Percentiles rank a stretch among this genome's conserved stretches.
Evolutionary conservation across 1,284 basidiomycete species (phyloP).

Genomic region (Caloboletus firmus): DNA sequence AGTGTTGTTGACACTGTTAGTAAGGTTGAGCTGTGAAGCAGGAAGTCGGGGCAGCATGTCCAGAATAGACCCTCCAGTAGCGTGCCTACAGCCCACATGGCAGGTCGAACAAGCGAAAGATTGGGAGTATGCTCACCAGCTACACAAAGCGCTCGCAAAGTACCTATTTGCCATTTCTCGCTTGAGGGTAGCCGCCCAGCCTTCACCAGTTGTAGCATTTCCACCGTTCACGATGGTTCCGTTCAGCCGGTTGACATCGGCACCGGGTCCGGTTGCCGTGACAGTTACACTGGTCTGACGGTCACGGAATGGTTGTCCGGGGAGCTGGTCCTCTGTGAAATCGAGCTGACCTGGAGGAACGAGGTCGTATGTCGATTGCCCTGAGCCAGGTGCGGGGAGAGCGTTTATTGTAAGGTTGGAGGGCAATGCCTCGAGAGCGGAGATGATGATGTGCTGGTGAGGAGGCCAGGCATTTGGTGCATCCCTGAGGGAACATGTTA

Average conservation of each 20-base stretch:
- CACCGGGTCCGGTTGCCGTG: constrained; percentile 48
- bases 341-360: constrained; percentile 77
- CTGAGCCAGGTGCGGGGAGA: constrained; percentile 48
- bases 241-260: constrained; percentile 59
- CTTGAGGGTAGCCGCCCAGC: constrained; percentile 64
- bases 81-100: constrained; percentile 42
- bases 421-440: constrained; percentile 75
- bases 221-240: constrained; percentile 77
- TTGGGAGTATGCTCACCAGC: constrained; percentile 60
- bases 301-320: constrained; percentile 57
- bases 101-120: constrained; percentile 30
- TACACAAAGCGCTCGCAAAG: constrained; percentile 79
- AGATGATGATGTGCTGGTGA: constrained; percentile 80
- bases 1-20: constrained; percentile 63
- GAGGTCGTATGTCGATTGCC: constrained; percentile 62
- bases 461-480: constrained; percentile 81
- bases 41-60: constrained; percentile 69
- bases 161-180: constrained; percentile 82
- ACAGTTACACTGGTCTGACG: constrained; percentile 47
- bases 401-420: constrained; percentile 58
- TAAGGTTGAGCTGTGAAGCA: constrained; percentile 71
- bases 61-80: constrained; percentile 80
- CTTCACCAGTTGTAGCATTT: constrained; percentile 59
- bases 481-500: constrained; percentile 48
- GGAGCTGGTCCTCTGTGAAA: constrained; percentile 63